A percentile compares a stretch with the other conserved stretches of the same genome.
phyloP scores from a whole-genome alignment of 1,284 basidiomycete species.

The Ustilago esculenta region DNA sequence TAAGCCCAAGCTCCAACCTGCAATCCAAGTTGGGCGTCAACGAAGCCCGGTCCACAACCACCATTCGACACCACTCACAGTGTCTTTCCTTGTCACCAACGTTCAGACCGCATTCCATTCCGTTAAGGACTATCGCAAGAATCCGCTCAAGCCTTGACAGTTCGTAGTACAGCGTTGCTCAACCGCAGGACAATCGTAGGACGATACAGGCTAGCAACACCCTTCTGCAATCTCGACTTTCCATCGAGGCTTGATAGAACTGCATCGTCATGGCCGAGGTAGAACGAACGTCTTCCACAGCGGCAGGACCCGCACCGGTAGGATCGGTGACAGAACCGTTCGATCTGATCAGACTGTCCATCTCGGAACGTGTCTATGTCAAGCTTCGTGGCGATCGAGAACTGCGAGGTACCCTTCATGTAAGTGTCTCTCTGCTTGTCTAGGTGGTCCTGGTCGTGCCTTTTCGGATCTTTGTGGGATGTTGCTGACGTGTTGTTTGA shows the following conservation, averaged over 20 bases:
- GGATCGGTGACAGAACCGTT: slow-evolving; percentile 85
- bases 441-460: not conserved
- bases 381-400: slow-evolving; percentile 96
- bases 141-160: too few relatives aligned
- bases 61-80: not conserved
- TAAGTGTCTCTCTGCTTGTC: slow-evolving; percentile 2
- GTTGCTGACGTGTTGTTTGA: too few relatives aligned
- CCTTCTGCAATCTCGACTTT: too few relatives aligned
- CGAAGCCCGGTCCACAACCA: slow-evolving; percentile 19
- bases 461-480: too few relatives aligned
- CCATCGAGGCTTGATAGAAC: too few relatives aligned
- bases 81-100: not conserved
- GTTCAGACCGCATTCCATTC: too few relatives aligned
- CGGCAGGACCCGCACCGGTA: slow-evolving; percentile 19
- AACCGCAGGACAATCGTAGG: too few relatives aligned
- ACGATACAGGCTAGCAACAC: too few relatives aligned
- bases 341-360: slow-evolving; percentile 92
- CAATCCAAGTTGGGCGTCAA: not conserved
- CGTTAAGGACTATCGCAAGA: too few relatives aligned
- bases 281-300: slow-evolving; percentile 21
- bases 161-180: too few relatives aligned
- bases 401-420: slow-evolving; percentile 87
- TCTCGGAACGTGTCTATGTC: slow-evolving; percentile 94
- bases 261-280: slow-evolving; percentile 32
- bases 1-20: not conserved